These are phyloP conservation scores for Conoideocrella luteorostrata DNA, from an alignment of 2,329 filamentous ascomycete genomes.

Conservation along the genomic window DNA sequence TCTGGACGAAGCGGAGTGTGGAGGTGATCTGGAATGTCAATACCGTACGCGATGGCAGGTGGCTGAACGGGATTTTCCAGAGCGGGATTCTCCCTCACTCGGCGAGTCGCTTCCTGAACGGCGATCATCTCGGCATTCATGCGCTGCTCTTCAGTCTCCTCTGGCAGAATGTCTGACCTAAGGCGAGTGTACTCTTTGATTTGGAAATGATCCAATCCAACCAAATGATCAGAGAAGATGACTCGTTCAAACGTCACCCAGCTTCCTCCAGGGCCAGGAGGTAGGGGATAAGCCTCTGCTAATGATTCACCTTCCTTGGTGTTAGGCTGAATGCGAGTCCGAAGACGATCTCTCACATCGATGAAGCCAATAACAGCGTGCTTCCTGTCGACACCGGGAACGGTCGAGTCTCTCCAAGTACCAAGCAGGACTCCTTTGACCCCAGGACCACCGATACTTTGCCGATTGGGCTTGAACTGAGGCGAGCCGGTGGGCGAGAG, in stretches of 20 bases:
- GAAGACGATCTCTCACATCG: conserved; percentile 52
- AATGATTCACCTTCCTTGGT: conserved; percentile 43
- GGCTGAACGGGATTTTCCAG: conserved; percentile 36
- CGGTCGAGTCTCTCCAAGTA: conserved; percentile 53
- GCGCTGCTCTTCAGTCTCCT: conserved; percentile 32
- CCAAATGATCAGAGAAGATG: conserved; percentile 51
- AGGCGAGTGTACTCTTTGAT: conserved; percentile 59
- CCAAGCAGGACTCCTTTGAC: conserved; percentile 47
- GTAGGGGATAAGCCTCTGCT: conserved; percentile 40
- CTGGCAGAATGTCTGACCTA: conserved; percentile 29
- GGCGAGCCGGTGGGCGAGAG: conserved; percentile 9
- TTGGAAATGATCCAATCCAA: conserved; percentile 48
- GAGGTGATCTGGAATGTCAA: conserved; percentile 39
- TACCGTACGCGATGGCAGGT: conserved; percentile 44
- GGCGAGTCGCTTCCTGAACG: conserved; percentile 39
- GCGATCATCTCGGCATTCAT: conserved; percentile 34
- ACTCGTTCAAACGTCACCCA: conserved; percentile 59
- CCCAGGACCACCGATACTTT: conserved; percentile 19
- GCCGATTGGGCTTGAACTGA: conserved; percentile 23
- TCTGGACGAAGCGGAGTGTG: conserved; percentile 27
- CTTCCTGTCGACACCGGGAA: conserved; percentile 41
- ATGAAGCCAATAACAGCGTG: conserved; percentile 58
- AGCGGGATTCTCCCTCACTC: conserved; percentile 36
- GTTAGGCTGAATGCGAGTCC: conserved; percentile 49
- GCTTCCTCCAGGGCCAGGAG: conserved; percentile 53